Percentiles rank a stretch among this genome's conserved stretches.
phyloP scores from a whole-genome alignment of 2,329 filamentous ascomycete genomes.

The Pseudocercospora macadamiae region DNA sequence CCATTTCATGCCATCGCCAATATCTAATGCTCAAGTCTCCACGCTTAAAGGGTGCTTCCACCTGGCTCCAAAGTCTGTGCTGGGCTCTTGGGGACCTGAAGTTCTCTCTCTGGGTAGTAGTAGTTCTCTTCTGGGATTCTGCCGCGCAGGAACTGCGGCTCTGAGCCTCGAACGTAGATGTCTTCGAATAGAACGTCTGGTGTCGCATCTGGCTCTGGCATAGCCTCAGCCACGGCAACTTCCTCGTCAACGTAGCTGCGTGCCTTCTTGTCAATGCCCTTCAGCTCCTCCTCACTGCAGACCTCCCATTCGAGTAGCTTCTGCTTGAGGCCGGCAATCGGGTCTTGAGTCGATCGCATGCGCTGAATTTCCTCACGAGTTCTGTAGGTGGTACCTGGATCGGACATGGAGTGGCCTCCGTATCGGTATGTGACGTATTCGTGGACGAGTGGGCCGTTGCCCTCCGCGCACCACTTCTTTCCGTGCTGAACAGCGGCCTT shows the following conservation, averaged over 20 bases:
- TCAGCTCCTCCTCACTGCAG: constrained; percentile 90
- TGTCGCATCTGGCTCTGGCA: constrained; percentile 77
- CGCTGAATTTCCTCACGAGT: constrained; percentile 99
- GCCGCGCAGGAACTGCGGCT: constrained; percentile 86
- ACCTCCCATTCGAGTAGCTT: constrained; percentile 97
- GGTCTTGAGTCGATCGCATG: constrained; percentile 98
- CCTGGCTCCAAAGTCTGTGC: constrained; percentile 32
- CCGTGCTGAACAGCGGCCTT: constrained; percentile 95
- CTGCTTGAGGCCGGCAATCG: constrained; percentile 96
- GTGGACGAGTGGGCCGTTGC: constrained; percentile 91
- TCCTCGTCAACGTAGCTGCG: constrained; percentile 83
- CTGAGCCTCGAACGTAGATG: constrained; percentile 86
- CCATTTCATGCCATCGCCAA: constrained; percentile 10
- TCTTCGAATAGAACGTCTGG: constrained; percentile 90
- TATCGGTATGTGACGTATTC: constrained; percentile 99
- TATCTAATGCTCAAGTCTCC: constrained; percentile 9
- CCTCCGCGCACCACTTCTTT: constrained; percentile 80
- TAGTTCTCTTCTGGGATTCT: constrained; percentile 90
- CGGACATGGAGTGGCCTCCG: constrained; percentile 99
- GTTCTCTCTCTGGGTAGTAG: constrained; percentile 59
- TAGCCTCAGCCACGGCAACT: constrained; percentile 86
- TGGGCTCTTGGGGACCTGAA: constrained; percentile 35
- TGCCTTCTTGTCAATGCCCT: constrained; percentile 92
- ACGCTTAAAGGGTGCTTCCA: constrained; percentile 19
- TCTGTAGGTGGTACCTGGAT: constrained; percentile 96